These are phyloP conservation scores for Hypoxylon sp. DNA, from an alignment of 2,329 filamentous ascomycete species.

Conservation along the genomic window DNA sequence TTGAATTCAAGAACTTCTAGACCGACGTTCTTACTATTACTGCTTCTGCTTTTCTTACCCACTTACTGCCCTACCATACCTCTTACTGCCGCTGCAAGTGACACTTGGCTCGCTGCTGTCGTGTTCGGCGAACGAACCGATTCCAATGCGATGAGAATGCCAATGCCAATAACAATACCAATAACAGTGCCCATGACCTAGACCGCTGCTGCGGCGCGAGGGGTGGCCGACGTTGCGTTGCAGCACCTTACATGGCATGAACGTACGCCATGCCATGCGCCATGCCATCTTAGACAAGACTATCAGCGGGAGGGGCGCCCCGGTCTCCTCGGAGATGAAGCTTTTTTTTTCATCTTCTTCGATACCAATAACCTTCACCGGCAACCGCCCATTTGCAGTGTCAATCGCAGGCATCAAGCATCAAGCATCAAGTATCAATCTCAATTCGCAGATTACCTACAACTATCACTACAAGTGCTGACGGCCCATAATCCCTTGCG, in stretches of 20 bases:
- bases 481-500: constrained; percentile 13
- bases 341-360: constrained; percentile 3
- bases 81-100: constrained; percentile 3
- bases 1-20: constrained; percentile 28
- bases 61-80: neutral
- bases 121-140: constrained; percentile 25
- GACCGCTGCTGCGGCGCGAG: constrained; percentile 25
- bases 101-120: constrained; percentile 6
- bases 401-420: constrained; percentile 7
- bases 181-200: constrained; percentile 16
- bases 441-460: constrained; percentile 10
- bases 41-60: constrained; percentile 1
- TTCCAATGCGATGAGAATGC: constrained; percentile 7
- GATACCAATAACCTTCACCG: neutral
- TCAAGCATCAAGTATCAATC: constrained; percentile 3
- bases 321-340: constrained; percentile 38
- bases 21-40: constrained; percentile 36
- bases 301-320: constrained; percentile 17
- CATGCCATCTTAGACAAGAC: constrained; percentile 24
- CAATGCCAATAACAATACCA: neutral
- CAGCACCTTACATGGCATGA: constrained; percentile 34
- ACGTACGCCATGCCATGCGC: constrained; percentile 33
- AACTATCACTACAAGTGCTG: constrained; percentile 16
- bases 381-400: neutral
- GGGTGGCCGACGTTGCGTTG: constrained; percentile 36